Percentiles rank a stretch among this genome's conserved stretches.
Conservation (phyloP, 2,329 filamentous ascomycete species). For the Fusarium haematococcum region DNA sequence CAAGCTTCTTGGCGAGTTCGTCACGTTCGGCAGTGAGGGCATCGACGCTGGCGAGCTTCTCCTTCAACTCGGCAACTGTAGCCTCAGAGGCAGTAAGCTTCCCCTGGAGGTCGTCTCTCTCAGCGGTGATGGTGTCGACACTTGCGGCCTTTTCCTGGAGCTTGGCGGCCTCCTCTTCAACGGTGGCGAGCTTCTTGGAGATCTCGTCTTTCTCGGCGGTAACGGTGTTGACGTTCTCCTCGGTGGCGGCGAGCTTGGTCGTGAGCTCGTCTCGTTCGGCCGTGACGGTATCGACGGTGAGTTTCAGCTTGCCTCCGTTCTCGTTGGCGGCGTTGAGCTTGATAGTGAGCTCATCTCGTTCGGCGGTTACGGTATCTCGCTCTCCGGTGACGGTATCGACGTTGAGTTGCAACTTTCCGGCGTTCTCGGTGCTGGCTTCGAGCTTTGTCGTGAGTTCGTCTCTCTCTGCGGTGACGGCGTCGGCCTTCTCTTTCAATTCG, state of each 20-base stretch:
- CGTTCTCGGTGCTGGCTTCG: slow-evolving; percentile 22
- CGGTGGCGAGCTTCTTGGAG: slow-evolving; percentile 35
- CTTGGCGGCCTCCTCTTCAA: slow-evolving; percentile 26
- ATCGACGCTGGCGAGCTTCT: slow-evolving; percentile 22
- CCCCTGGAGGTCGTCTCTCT: slow-evolving; percentile 29
- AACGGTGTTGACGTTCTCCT: slow-evolving; percentile 18
- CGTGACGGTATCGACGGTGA: slow-evolving; percentile 14
- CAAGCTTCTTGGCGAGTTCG: slow-evolving; percentile 37
- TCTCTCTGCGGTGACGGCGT: not conserved
- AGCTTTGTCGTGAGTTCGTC: slow-evolving; percentile 21
- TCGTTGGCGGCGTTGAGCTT: slow-evolving; percentile 36
- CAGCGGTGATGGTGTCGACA: slow-evolving; percentile 24
- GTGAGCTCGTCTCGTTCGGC: slow-evolving; percentile 14
- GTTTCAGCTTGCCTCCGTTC: slow-evolving; percentile 31
- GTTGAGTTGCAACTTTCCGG: slow-evolving; percentile 13
- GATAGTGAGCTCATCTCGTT: slow-evolving; percentile 29
- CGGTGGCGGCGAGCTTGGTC: slow-evolving; percentile 18
- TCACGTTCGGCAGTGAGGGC: slow-evolving; percentile 24
- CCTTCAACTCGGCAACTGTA: slow-evolving; percentile 3
- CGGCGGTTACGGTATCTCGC: slow-evolving; percentile 4
- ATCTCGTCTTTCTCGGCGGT: slow-evolving; percentile 24
- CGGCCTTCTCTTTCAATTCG: slow-evolving; percentile 36
- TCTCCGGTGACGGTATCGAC: slow-evolving; percentile 6
- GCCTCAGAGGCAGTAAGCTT: slow-evolving; percentile 32
- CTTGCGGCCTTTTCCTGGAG: slow-evolving; percentile 33